A percentile compares a stretch with the other conserved stretches of the same genome.
These are phyloP conservation scores for Suhomyces coccinellae DNA, from an alignment of 1,139 yeast genomes.

Conservation along the genomic window DNA sequence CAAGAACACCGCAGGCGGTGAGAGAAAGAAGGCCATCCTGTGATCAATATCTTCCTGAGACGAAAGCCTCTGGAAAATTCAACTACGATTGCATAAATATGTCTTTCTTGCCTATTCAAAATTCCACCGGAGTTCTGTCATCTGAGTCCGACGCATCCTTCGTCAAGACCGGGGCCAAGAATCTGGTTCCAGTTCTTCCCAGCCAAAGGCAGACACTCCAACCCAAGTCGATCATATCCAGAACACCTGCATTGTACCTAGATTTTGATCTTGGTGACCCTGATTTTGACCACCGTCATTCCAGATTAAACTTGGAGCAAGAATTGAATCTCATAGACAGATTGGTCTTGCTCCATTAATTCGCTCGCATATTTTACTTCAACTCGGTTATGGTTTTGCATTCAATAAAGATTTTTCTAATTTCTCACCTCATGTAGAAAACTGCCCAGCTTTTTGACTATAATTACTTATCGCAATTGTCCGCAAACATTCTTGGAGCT, in stretches of 20 bases:
- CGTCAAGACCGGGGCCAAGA: background rate
- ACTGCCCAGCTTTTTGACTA: background rate
- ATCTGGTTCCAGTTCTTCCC: conserved; percentile 11
- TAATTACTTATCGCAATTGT: background rate
- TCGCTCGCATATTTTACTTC: conserved; percentile 9
- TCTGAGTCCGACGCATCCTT: background rate
- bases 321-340: conserved; percentile 27
- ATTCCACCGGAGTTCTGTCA: background rate
- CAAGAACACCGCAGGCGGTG: conserved; percentile 8
- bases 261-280: conserved; percentile 11
- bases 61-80: conserved; percentile 10
- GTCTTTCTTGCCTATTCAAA: conserved; percentile 18
- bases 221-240: conserved; percentile 5
- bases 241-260: conserved; percentile 5
- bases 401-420: background rate
- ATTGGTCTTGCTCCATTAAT: conserved; percentile 16
- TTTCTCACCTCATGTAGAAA: background rate
- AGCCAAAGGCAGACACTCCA: conserved; percentile 10
- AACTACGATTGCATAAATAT: conserved; percentile 31
- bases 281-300: conserved; percentile 1
- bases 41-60: conserved; percentile 9
- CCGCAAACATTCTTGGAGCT: background rate
- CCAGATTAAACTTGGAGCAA: conserved; percentile 13
- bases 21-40: conserved; percentile 11
- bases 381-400: conserved; percentile 1